phyloP scores from a whole-genome alignment of 192 early-diverging fungal genomes.

The Linnemannia hyalina region DNA sequence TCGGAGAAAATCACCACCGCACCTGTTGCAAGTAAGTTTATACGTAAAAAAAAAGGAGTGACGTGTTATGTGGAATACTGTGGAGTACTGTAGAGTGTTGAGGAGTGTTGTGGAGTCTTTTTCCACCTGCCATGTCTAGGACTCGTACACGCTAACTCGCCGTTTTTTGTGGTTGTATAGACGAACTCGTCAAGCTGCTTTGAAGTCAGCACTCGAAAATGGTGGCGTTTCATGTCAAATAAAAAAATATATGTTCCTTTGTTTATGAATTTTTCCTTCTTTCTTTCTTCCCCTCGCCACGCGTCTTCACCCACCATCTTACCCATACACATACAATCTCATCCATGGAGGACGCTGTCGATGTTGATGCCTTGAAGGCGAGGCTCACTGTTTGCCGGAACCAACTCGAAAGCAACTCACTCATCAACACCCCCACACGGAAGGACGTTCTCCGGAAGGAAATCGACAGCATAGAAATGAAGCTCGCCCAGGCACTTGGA shows the following conservation, averaged over 20 bases:
- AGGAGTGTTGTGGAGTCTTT: too few relatives aligned
- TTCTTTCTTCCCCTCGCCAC: neutral
- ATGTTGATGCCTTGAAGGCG: conserved; percentile 21
- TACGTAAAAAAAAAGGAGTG: neutral
- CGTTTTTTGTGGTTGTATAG: neutral
- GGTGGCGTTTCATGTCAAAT: conserved; percentile 6
- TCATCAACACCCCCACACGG: conserved; percentile 33
- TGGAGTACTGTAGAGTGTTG: too few relatives aligned
- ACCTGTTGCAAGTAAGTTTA: conserved; percentile 43
- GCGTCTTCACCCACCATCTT: neutral
- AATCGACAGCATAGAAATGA: conserved; percentile 22
- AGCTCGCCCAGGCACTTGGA: conserved; percentile 28
- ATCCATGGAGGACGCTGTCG: neutral
- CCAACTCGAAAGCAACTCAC: conserved; percentile 38
- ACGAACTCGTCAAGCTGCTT: conserved; percentile 39
- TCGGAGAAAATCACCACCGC: conserved; percentile 37
- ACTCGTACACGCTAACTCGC: neutral
- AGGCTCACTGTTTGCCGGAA: conserved; percentile 36
- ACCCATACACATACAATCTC: neutral
- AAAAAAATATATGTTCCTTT: neutral
- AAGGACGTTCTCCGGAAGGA: conserved; percentile 27
- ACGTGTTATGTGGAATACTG: neutral
- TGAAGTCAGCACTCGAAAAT: neutral
- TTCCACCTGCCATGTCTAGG: too few relatives aligned
- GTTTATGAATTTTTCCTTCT: neutral